A percentile compares a stretch with the other conserved stretches of the same genome.
Evolutionary conservation across 352 stramenopile genomes (phyloP).

Genomic region (Vaucheria bursata): DNA sequence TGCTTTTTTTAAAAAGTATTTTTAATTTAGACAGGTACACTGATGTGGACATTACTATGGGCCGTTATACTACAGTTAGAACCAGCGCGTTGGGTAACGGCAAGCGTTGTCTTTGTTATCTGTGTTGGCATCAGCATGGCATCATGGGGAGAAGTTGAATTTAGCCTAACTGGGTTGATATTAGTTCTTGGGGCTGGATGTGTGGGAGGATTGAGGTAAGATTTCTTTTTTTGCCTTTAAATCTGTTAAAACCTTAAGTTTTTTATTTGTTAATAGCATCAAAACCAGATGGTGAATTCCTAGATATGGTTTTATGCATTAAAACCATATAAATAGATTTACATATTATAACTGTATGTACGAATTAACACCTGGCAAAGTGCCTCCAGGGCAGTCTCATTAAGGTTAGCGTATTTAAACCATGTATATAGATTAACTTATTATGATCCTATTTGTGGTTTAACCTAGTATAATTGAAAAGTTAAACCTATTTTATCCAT

Average conservation of each 20-base stretch:
- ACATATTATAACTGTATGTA: no score
- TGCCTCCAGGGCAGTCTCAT: no score
- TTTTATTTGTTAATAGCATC: neutral
- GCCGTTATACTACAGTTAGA: slow-evolving; percentile 46
- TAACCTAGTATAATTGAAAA: no score
- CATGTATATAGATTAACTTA: no score
- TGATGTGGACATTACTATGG: slow-evolving; percentile 44
- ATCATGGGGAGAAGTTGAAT: slow-evolving; percentile 36
- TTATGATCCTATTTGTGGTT: no score
- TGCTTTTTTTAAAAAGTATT: no score
- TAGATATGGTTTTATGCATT: neutral
- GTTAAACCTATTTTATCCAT: no score
- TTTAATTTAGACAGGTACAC: slow-evolving; percentile 1
- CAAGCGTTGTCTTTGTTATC: slow-evolving; percentile 22
- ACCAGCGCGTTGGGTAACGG: slow-evolving; percentile 13
- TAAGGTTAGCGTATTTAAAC: no score
- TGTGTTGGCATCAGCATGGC: slow-evolving; percentile 34
- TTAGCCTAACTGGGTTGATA: slow-evolving; percentile 39
- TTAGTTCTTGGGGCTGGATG: slow-evolving; percentile 38
- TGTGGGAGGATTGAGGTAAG: slow-evolving; percentile 32
- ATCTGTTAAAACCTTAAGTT: neutral
- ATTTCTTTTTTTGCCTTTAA: no score
- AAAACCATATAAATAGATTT: no score
- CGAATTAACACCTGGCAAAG: no score
- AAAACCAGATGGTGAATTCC: neutral